A percentile compares a stretch with the other conserved stretches of the same genome.
Evolutionary conservation across 2,329 filamentous ascomycete species (phyloP).

Genomic region (Paracamarosporium sp.): DNA sequence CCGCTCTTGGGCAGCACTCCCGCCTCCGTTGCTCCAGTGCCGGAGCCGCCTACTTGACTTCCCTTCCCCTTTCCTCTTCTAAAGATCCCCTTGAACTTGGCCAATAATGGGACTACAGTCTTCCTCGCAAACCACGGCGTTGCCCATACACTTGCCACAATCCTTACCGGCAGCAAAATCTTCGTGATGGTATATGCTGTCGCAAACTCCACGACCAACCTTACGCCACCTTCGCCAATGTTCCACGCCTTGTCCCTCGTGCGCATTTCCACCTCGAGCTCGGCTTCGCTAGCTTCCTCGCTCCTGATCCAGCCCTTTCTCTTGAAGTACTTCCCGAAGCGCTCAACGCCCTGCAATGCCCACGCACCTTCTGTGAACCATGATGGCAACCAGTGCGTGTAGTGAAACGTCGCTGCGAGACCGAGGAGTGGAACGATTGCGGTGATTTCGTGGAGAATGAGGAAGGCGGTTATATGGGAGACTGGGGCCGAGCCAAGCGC

Average conservation of each 20-base stretch:
- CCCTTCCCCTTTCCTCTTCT: slow-evolving; percentile 30
- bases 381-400: slow-evolving; percentile 74
- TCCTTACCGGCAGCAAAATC: slow-evolving; percentile 76
- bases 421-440: slow-evolving; percentile 80
- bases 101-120: slow-evolving; percentile 34
- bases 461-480: slow-evolving; percentile 83
- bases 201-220: slow-evolving; percentile 72
- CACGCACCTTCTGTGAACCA: slow-evolving; percentile 60
- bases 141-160: slow-evolving; percentile 81
- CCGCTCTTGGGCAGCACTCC: slow-evolving; percentile 35
- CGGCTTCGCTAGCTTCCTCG: slow-evolving; percentile 55
- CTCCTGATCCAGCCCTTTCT: slow-evolving; percentile 81
- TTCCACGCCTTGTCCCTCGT: slow-evolving; percentile 47
- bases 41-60: slow-evolving; percentile 33
- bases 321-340: slow-evolving; percentile 78
- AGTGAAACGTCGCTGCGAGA: slow-evolving; percentile 80
- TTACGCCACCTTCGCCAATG: slow-evolving; percentile 55
- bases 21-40: slow-evolving; percentile 41
- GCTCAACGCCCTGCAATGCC: slow-evolving; percentile 69
- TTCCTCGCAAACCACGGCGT: slow-evolving; percentile 86
- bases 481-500: slow-evolving; percentile 78
- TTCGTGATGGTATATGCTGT: slow-evolving; percentile 93
- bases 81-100: slow-evolving; percentile 49
- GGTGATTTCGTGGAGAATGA: slow-evolving; percentile 90
- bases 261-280: slow-evolving; percentile 39